phyloP scores from a whole-genome alignment of 345 rosid genomes.

The Fremontodendron californicum region DNA sequence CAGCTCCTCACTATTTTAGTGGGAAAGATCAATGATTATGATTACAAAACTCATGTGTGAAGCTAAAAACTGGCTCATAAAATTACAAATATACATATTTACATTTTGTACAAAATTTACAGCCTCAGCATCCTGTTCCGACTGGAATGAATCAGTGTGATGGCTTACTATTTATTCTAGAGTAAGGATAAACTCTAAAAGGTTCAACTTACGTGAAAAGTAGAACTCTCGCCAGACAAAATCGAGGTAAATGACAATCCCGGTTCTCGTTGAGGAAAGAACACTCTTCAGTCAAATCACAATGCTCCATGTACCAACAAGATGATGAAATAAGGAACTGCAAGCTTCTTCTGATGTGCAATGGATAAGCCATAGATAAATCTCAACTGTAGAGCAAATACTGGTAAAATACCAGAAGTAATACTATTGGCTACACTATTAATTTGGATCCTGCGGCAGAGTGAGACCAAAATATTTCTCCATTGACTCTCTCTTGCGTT shows the following conservation, averaged over 20 bases:
- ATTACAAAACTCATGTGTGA: not conserved
- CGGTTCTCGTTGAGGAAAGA: not conserved
- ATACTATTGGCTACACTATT: constrained; percentile 13
- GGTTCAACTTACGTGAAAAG: constrained; percentile 4
- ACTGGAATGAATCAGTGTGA: not conserved
- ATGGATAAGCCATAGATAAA: not conserved
- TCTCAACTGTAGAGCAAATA: not conserved
- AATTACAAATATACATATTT: not conserved
- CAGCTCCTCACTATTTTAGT: constrained; percentile 4
- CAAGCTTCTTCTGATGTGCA: not conserved
- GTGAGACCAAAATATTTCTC: constrained; percentile 86
- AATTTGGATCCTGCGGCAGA: constrained; percentile 32
- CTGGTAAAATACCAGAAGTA: not conserved
- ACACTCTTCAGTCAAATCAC: not conserved
- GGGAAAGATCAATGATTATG: not conserved
- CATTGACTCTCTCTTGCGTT: constrained; percentile 92
- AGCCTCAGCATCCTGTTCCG: not conserved
- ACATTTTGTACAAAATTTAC: constrained; percentile 15
- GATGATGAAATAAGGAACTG: not conserved
- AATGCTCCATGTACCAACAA: not conserved
- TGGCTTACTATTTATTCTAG: not conserved
- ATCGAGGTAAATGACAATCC: not conserved
- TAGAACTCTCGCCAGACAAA: not conserved
- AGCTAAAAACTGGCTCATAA: not conserved
- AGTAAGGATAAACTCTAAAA: not conserved